Percentiles rank a stretch among this genome's conserved stretches.
Conservation (phyloP, 345 rosid genomes). For the Sisymbrium altissimum region DNA sequence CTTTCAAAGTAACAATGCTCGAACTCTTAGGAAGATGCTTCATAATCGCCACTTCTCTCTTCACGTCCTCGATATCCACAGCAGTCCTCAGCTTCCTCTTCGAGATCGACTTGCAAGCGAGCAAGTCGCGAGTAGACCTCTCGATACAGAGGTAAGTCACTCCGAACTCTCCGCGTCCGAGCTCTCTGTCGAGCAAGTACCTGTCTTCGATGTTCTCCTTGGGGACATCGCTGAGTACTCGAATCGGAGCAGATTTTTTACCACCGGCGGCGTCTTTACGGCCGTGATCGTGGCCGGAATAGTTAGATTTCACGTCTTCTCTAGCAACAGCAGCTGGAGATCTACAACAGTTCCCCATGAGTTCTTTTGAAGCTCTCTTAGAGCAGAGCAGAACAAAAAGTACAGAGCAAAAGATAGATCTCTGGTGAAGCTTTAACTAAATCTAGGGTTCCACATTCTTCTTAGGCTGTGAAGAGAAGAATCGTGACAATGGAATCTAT, state of each 20-base stretch:
- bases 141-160: conserved; percentile 96
- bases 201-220: conserved; percentile 90
- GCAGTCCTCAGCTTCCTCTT: conserved; percentile 94
- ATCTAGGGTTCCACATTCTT: conserved; percentile 51
- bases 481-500: conserved; percentile 23
- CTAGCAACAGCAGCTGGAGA: conserved; percentile 99
- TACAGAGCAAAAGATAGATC: conserved; percentile 32
- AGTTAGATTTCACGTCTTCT: conserved; percentile 90
- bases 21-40: conserved; percentile 84
- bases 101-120: conserved; percentile 94
- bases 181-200: conserved; percentile 89
- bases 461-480: background rate
- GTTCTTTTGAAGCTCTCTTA: too few relatives aligned
- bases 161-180: conserved; percentile 99
- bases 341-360: conserved; percentile 99
- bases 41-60: conserved; percentile 97
- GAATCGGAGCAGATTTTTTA: conserved; percentile 60
- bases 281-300: conserved; percentile 62
- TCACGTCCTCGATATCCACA: conserved; percentile 91
- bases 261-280: conserved; percentile 52
- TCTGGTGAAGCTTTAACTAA: conserved; percentile 30
- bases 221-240: conserved; percentile 69
- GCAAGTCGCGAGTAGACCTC: conserved; percentile 64
- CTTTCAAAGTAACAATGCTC: conserved; percentile 85
- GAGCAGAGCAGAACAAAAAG: too few relatives aligned